Base-by-base conservation (phyloP, 257 asterid species). In the Nicotiana otophora region DNA sequence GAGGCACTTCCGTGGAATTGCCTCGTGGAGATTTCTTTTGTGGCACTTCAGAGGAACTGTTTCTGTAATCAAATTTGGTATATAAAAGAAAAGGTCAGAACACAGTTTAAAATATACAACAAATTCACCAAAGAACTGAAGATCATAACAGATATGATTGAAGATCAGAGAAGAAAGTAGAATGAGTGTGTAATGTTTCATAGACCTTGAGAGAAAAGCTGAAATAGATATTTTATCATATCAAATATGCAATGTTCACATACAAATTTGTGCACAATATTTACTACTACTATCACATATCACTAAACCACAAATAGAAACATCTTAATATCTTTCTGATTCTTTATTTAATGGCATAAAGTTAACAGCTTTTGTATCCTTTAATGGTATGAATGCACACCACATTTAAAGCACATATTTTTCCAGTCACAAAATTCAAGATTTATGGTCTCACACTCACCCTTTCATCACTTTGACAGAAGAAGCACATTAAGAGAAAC, bases 11-110 rank as follows among this genome's bases (percentile, higher is more conserved):
- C 1, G 89, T 28, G 55, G 86, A 77, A 48, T 33, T 68, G 12
- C 90, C 82, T 74, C 86, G 91, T 78, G 93, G 95, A 48, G 92
- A 87, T 55, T 55, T 81, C 86, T 81, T 89, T 31, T 58, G 88
- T 28, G 90, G 87, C 23, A 85, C 83, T 70, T 88, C 90, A 4
- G 94, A 86, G 3, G 88, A 69, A 86, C 87, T 70, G n/a, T 64
- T 89, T 86, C 98, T 92, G 92, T 86, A 0, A 69, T 48, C 46
- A 81, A 28, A 46, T 48, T 4, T 7, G 4, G 54, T 34, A 80
- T 19, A 36, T 4, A 20, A 57, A 53, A 66, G 6, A 7, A 31
- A 46, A 66, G 20, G 28, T 28, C 62, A 19, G 20, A 26, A 61
- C n/a, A 66, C 26, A 48, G 61, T 54, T 54, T 46, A 60, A 10